A percentile compares a stretch with the other conserved stretches of the same genome.
Evolutionary conservation across 2,329 filamentous ascomycete species (phyloP).

Genomic region (Orbilia javanica): DNA sequence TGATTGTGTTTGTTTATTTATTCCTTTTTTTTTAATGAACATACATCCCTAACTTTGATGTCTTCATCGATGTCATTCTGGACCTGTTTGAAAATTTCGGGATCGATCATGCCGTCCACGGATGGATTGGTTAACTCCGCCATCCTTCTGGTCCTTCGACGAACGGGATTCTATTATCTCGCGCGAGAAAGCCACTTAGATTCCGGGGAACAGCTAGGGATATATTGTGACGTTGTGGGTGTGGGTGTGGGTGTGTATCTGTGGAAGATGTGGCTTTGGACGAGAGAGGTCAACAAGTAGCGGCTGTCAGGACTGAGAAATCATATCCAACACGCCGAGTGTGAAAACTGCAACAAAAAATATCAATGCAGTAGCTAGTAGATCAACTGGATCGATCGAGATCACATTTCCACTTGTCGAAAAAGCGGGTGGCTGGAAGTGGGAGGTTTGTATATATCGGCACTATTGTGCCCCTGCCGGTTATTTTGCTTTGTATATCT

Average conservation of each 20-base stretch:
- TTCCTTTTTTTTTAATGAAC: conserved; percentile 59
- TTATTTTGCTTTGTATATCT: no score
- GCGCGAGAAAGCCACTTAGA: background rate
- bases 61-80: conserved; percentile 93
- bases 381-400: no score
- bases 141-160: background rate
- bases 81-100: conserved; percentile 85
- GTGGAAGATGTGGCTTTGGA: background rate
- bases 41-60: conserved; percentile 79
- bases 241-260: no score
- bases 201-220: background rate
- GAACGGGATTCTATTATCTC: background rate
- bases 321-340: conserved; percentile 14
- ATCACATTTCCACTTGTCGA: no score
- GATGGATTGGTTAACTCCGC: background rate
- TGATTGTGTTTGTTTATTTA: background rate
- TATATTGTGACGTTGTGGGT: conserved; percentile 14
- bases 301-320: conserved; percentile 7
- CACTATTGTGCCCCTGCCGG: no score
- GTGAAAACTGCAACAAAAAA: conserved; percentile 29
- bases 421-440: no score
- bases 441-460: background rate
- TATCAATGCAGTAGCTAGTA: no score
- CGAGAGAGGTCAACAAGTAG: background rate
- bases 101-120: conserved; percentile 68